Percentiles rank a stretch among this genome's conserved stretches.
phyloP scores from a whole-genome alignment of 257 asterid genomes.

The Cruciata laevipes region DNA sequence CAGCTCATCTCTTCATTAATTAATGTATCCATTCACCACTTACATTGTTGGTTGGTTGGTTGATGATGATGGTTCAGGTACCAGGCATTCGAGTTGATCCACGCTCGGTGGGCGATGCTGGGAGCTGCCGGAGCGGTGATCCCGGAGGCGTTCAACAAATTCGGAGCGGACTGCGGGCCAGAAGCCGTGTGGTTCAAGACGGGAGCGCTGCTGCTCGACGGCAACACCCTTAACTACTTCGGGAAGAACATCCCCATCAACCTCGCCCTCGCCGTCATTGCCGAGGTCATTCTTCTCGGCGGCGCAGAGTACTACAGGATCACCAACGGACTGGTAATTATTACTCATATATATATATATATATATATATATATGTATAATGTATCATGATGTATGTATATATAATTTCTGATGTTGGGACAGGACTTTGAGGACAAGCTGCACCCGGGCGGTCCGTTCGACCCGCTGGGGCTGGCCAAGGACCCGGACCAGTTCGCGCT shows the following conservation, averaged over 20 bases:
- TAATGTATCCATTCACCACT: too few relatives aligned
- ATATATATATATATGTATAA: too few relatives aligned
- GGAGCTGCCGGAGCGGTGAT: slow-evolving; percentile 93
- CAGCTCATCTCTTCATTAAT: too few relatives aligned
- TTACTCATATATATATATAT: too few relatives aligned
- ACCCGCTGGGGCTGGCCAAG: slow-evolving; percentile 79
- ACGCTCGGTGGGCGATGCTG: slow-evolving; percentile 99
- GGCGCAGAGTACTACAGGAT: slow-evolving; percentile 97
- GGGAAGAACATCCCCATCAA: slow-evolving; percentile 93
- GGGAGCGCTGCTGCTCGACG: slow-evolving; percentile 91
- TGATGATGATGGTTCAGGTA: slow-evolving; percentile 37
- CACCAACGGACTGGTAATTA: slow-evolving; percentile 66
- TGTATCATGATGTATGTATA: too few relatives aligned
- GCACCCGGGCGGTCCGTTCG: slow-evolving; percentile 98
- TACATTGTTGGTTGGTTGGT: too few relatives aligned
- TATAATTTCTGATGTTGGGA: too few relatives aligned
- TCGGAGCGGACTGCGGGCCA: slow-evolving; percentile 94
- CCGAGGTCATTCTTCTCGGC: slow-evolving; percentile 88
- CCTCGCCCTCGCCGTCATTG: slow-evolving; percentile 65
- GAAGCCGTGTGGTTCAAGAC: slow-evolving; percentile 99
- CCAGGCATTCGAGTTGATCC: slow-evolving; percentile 85
- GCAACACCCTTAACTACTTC: slow-evolving; percentile 89
- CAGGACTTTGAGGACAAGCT: slow-evolving; percentile 92
- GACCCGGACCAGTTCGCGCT: slow-evolving; percentile 96
- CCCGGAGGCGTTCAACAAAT: slow-evolving; percentile 97